Evolutionary conservation across 129 eudicot genomes (phyloP).

Genomic region (Helianthus tuberosus): DNA sequence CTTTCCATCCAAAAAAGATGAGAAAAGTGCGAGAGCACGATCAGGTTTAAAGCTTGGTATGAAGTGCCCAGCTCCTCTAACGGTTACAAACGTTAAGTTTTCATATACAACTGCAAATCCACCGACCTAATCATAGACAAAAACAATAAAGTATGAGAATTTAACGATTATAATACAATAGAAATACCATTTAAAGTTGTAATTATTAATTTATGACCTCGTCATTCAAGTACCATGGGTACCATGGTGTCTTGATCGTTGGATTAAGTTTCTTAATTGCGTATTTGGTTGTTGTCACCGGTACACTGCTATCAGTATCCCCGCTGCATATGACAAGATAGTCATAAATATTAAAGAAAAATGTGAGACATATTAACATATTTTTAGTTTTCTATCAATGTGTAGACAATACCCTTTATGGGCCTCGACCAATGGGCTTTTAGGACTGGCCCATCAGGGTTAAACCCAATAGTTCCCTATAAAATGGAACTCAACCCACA

Average conservation of each 20-base stretch:
- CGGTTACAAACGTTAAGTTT: conserved; percentile 53
- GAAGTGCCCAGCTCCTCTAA: conserved; percentile 67
- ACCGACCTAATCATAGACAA: conserved; percentile 42
- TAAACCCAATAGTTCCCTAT: too few relatives aligned
- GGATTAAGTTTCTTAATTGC: conserved; percentile 49
- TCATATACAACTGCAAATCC: conserved; percentile 52
- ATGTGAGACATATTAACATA: background rate
- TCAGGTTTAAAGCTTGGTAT: conserved; percentile 66
- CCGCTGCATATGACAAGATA: conserved; percentile 41
- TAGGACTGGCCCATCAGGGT: too few relatives aligned
- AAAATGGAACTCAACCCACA: too few relatives aligned
- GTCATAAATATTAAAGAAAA: background rate
- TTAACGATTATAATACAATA: background rate
- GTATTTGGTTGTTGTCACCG: conserved; percentile 55
- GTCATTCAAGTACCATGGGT: conserved; percentile 48
- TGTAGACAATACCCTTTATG: too few relatives aligned
- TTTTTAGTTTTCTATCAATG: background rate
- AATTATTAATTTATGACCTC: conserved; percentile 42
- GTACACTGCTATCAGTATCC: conserved; percentile 47
- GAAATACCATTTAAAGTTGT: background rate
- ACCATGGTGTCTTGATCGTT: conserved; percentile 48
- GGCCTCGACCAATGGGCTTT: too few relatives aligned
- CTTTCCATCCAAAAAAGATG: conserved; percentile 49
- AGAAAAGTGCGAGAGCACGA: conserved; percentile 43
- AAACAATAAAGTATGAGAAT: background rate